Conservation (phyloP, 495 filamentous ascomycete species). For the Xylaria castorea region DNA sequence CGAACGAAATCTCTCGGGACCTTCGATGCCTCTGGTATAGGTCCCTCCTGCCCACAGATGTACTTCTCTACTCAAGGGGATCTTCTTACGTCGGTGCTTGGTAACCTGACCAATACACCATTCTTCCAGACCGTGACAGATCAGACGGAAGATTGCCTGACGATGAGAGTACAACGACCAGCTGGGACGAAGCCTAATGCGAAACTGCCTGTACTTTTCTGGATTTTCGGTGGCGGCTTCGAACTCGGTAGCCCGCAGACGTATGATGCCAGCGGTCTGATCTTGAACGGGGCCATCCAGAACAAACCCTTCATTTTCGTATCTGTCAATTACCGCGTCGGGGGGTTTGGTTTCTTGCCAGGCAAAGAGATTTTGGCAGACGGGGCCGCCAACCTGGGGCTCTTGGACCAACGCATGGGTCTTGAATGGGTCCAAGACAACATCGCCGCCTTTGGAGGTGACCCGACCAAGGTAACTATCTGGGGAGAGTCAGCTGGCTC, state of each 20-base stretch:
- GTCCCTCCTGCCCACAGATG: slow-evolving; percentile 64
- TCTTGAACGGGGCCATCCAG: slow-evolving; percentile 57
- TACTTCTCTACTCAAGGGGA: slow-evolving; percentile 55
- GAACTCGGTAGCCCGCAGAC: slow-evolving; percentile 60
- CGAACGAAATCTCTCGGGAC: slow-evolving; percentile 53
- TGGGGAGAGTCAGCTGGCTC: slow-evolving; percentile 77
- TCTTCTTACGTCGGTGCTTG: slow-evolving; percentile 57
- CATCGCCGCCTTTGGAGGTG: slow-evolving; percentile 71
- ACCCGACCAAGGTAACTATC: slow-evolving; percentile 70
- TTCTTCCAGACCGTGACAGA: slow-evolving; percentile 59
- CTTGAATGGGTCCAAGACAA: slow-evolving; percentile 71
- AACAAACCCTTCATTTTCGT: slow-evolving; percentile 70
- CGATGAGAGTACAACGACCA: slow-evolving; percentile 69
- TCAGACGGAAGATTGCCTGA: slow-evolving; percentile 72
- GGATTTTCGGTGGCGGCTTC: slow-evolving; percentile 79
- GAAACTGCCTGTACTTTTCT: slow-evolving; percentile 71
- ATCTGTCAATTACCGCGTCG: slow-evolving; percentile 68
- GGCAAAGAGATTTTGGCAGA: slow-evolving; percentile 70
- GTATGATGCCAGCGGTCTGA: slow-evolving; percentile 65
- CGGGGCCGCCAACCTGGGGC: slow-evolving; percentile 66
- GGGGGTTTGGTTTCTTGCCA: slow-evolving; percentile 65
- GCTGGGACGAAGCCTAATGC: slow-evolving; percentile 58
- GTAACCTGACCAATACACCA: slow-evolving; percentile 59
- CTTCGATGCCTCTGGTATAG: slow-evolving; percentile 56
- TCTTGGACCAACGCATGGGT: slow-evolving; percentile 70